Conservation (phyloP, 805 yeast genomes). For the Ogataea glucozyma region DNA sequence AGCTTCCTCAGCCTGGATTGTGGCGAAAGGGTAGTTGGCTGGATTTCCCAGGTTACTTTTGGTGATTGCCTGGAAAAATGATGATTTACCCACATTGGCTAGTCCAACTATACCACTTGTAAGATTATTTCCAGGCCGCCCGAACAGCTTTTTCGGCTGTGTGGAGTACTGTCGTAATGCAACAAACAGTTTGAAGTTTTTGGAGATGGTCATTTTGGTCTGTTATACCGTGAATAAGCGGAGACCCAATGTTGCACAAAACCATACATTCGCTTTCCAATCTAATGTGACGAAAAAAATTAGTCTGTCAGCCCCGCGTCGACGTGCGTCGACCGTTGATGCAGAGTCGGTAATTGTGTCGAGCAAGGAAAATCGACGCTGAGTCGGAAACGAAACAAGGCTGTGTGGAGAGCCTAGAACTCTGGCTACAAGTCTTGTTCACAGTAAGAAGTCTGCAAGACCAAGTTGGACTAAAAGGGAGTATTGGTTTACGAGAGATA, state of each 20-base stretch:
- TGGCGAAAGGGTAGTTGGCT: constrained; percentile 72
- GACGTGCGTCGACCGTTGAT: constrained; percentile 6
- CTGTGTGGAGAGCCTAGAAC: no score
- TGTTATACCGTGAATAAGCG: no score
- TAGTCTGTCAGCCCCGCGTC: neutral
- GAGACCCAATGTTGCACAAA: no score
- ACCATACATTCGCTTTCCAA: neutral
- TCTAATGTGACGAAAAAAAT: neutral
- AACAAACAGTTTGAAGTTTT: no score
- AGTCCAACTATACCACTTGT: constrained; percentile 56
- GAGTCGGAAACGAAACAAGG: neutral
- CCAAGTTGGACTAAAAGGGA: no score
- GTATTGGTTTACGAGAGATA: no score
- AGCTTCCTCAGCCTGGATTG: constrained; percentile 73
- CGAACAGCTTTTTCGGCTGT: constrained; percentile 25
- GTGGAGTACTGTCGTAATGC: constrained; percentile 14
- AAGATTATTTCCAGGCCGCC: constrained; percentile 37
- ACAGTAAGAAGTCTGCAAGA: no score
- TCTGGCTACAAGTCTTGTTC: no score
- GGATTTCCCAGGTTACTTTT: constrained; percentile 64
- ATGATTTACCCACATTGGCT: constrained; percentile 67
- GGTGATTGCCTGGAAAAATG: constrained; percentile 62
- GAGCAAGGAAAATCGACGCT: neutral
- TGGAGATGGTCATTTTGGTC: no score
- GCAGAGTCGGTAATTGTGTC: neutral